Evolutionary conservation across 208 protist genomes (phyloP).

Genomic region (Trypanosoma platydactyli): DNA sequence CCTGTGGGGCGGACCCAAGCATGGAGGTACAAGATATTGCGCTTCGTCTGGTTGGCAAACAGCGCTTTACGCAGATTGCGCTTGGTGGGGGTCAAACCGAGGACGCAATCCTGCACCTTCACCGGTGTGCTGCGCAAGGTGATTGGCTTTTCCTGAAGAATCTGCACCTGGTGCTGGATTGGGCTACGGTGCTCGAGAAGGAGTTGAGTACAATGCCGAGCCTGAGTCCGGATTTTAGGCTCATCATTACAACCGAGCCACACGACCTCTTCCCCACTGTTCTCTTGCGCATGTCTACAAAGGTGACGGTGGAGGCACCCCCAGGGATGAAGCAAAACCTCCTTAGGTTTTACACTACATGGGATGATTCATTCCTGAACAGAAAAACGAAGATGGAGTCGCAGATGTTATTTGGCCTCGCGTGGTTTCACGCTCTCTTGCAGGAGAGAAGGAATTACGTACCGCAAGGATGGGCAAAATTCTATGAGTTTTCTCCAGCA

Average conservation of each 20-base stretch:
- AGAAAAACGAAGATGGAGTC: slow-evolving; percentile 38
- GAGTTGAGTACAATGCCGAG: slow-evolving; percentile 84
- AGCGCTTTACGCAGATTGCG: slow-evolving; percentile 92
- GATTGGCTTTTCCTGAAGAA: slow-evolving; percentile 97
- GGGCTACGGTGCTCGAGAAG: slow-evolving; percentile 93
- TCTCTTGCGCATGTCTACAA: slow-evolving; percentile 92
- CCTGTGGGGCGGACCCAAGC: slow-evolving; percentile 94
- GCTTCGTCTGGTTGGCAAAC: slow-evolving; percentile 55
- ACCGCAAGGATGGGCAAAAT: slow-evolving; percentile 97
- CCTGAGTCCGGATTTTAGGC: slow-evolving; percentile 90
- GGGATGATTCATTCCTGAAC: slow-evolving; percentile 68
- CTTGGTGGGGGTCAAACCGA: slow-evolving; percentile 94
- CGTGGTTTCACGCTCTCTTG: slow-evolving; percentile 96
- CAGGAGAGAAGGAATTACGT: slow-evolving; percentile 97
- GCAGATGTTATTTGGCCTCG: slow-evolving; percentile 91
- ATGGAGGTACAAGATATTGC: slow-evolving; percentile 93
- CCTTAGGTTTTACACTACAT: slow-evolving; percentile 88
- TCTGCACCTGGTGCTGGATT: slow-evolving; percentile 94
- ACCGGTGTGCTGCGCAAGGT: slow-evolving; percentile 80
- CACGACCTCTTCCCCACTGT: slow-evolving; percentile 93
- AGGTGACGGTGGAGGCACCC: slow-evolving; percentile 95
- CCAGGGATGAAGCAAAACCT: slow-evolving; percentile 96
- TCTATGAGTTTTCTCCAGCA: slow-evolving; percentile 96
- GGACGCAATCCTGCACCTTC: slow-evolving; percentile 85
- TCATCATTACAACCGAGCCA: slow-evolving; percentile 95